Evolutionary conservation across 2,329 filamentous ascomycete species (phyloP).

Genomic region (Xylaria sp.): DNA sequence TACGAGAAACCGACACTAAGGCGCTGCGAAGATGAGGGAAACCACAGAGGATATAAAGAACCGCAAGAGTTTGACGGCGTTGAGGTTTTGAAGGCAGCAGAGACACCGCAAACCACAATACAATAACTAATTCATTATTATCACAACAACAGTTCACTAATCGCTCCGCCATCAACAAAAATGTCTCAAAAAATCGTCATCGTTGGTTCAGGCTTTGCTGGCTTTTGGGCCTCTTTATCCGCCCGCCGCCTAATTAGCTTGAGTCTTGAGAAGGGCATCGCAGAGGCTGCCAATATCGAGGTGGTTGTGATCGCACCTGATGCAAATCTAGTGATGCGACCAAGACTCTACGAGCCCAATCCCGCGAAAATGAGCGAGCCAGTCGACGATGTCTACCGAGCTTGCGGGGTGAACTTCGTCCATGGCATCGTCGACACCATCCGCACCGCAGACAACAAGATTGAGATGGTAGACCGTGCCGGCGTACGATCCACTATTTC

Average conservation of each 20-base stretch:
- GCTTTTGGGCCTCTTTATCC: conserved; percentile 24
- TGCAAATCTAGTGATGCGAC: conserved; percentile 23
- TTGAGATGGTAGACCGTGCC: conserved; percentile 13
- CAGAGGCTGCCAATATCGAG: conserved; percentile 18
- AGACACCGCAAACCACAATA: neutral
- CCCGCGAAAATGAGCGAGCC: conserved; percentile 22
- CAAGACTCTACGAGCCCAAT: conserved; percentile 27
- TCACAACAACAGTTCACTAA: neutral
- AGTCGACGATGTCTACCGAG: conserved; percentile 26
- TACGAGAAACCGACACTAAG: conserved; percentile 4
- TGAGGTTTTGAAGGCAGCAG: neutral
- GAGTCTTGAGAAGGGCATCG: neutral
- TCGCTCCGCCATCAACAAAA: neutral
- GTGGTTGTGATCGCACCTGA: conserved; percentile 24
- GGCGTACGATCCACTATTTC: conserved; percentile 6
- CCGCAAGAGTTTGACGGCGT: neutral
- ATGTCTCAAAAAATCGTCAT: conserved; percentile 26
- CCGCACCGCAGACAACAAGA: conserved; percentile 9
- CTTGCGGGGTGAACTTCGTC: conserved; percentile 20
- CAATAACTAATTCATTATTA: neutral
- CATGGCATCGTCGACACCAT: conserved; percentile 24
- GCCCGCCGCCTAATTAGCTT: conserved; percentile 24
- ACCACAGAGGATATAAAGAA: conserved; percentile 14
- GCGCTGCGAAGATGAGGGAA: neutral
- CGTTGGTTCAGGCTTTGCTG: conserved; percentile 27